A percentile compares a stretch with the other conserved stretches of the same genome.
These are phyloP conservation scores for Claviceps sp. DNA, from an alignment of 2,329 filamentous ascomycete genomes.

Conservation along the genomic window DNA sequence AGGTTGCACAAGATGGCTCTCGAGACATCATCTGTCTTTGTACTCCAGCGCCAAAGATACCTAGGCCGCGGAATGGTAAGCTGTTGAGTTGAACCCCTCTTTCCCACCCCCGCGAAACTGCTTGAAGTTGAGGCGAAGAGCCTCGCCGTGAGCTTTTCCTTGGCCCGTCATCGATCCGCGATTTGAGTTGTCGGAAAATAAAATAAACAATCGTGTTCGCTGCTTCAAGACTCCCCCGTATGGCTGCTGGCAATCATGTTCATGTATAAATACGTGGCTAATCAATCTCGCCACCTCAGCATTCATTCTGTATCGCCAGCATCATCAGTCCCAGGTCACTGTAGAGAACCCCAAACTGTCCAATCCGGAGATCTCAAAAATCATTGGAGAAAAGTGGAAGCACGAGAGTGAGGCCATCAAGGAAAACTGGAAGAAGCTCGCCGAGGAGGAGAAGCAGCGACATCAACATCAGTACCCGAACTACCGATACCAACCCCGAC, in stretches of 20 bases:
- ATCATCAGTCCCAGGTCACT: conserved; percentile 74
- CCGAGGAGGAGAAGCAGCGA: conserved; percentile 82
- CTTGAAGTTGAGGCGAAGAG: neutral
- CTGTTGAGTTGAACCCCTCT: conserved; percentile 5
- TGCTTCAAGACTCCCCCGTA: neutral
- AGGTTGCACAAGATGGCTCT: conserved; percentile 16
- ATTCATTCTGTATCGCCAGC: conserved; percentile 94
- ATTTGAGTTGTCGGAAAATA: too few species aligned
- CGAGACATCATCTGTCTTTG: conserved; percentile 41
- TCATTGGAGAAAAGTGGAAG: conserved; percentile 89
- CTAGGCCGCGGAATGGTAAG: conserved; percentile 46
- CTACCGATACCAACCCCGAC: conserved; percentile 85
- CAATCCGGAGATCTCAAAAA: conserved; percentile 94
- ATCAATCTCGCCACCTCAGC: conserved; percentile 39
- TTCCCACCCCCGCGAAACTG: neutral
- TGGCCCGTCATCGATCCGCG: neutral
- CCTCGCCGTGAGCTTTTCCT: neutral
- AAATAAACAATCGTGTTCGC: neutral
- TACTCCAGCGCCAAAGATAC: conserved; percentile 42
- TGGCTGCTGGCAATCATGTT: neutral
- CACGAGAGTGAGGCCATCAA: conserved; percentile 61
- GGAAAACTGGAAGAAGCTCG: conserved; percentile 75
- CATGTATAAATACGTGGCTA: conserved; percentile 8
- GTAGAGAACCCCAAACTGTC: conserved; percentile 74
- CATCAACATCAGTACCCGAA: conserved; percentile 85